Base-by-base conservation (phyloP, 345 rosid genomes). In the Rubroshorea leprosula region DNA sequence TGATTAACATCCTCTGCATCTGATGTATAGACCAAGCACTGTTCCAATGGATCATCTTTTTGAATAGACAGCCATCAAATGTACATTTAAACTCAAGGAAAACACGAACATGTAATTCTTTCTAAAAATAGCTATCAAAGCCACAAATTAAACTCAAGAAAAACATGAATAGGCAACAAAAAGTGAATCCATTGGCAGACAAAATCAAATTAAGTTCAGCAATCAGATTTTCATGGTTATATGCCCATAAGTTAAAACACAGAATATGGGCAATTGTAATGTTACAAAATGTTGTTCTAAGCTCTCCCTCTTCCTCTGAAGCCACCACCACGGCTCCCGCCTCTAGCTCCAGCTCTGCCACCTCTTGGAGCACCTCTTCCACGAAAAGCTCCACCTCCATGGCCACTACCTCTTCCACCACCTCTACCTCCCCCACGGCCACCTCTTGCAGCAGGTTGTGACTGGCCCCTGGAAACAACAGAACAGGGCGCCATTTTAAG, bases 291-390 rank as follows among this genome's bases (percentile, higher is more conserved):
- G 51, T 22, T 23, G 23, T 57, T 67, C 80, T 78, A 80, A 1
- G 5, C 77, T 55, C 79, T 65, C 50, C 97, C 85, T 65, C 86
- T 68, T 41, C 94, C 97, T 76, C 95, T 71, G 65, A 81, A 82
- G 51, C 83, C 76, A 19, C 88, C 95, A 11, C 91, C 82, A 17
- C 83, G 67, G 22, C 82, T 71, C 51, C 83, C 78, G 25, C 83
- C 87, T 3, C 35, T 29, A 29, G n/a, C 90, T 81, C 66, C 82
- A n/a, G n/a, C n/a, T n/a, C n/a, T 72, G 55, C 96, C 75, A 23
- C 92, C 88, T 66, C 95, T 75, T 57, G 89, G 78, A 24, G 73
- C 77, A 23, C 91, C 89, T 35, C 95, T 78, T 24, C 95, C 87
- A 61, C 89, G 82, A 31, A 78, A 73, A n/a, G 77, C 67, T 25